phyloP scores from a whole-genome alignment of 2,329 filamentous ascomycete species.

The Dactylonectria estremocensis region DNA sequence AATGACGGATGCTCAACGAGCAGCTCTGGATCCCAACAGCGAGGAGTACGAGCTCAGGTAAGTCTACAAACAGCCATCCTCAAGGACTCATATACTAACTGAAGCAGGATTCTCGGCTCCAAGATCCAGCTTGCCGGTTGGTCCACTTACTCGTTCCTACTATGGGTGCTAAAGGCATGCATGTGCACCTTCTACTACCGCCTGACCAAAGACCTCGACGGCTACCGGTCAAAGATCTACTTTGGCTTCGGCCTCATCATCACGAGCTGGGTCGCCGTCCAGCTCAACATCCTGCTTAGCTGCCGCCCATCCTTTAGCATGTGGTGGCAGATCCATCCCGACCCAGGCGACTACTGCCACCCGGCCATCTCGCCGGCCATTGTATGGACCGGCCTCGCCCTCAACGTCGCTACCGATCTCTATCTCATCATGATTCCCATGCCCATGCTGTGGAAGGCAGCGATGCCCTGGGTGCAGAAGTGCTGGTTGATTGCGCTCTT shows the following conservation, averaged over 20 bases:
- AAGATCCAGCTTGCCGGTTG: conserved; percentile 71
- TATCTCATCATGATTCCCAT: conserved; percentile 72
- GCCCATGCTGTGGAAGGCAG: conserved; percentile 63
- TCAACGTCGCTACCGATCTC: conserved; percentile 70
- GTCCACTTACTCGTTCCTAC: conserved; percentile 67
- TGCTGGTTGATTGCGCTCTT: conserved; percentile 57
- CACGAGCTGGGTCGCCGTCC: conserved; percentile 63
- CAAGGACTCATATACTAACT: background rate
- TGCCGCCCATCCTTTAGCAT: conserved; percentile 66
- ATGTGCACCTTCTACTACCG: conserved; percentile 71
- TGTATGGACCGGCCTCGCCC: conserved; percentile 65
- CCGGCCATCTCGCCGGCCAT: conserved; percentile 66
- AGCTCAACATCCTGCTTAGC: conserved; percentile 65
- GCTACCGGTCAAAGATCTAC: conserved; percentile 62
- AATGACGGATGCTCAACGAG: conserved; percentile 68
- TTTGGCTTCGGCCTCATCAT: conserved; percentile 66
- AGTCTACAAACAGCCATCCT: conserved; percentile 4
- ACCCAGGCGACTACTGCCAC: conserved; percentile 67
- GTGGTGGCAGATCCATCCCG: conserved; percentile 73
- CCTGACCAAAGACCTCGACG: conserved; percentile 62
- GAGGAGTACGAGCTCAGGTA: conserved; percentile 61
- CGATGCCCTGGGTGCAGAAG: conserved; percentile 55
- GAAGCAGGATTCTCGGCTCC: conserved; percentile 64
- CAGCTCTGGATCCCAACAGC: conserved; percentile 58
- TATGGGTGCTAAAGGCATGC: conserved; percentile 71